Evolutionary conservation across 306 rosid species (phyloP).

Genomic region (Lathyrus aphaca): DNA sequence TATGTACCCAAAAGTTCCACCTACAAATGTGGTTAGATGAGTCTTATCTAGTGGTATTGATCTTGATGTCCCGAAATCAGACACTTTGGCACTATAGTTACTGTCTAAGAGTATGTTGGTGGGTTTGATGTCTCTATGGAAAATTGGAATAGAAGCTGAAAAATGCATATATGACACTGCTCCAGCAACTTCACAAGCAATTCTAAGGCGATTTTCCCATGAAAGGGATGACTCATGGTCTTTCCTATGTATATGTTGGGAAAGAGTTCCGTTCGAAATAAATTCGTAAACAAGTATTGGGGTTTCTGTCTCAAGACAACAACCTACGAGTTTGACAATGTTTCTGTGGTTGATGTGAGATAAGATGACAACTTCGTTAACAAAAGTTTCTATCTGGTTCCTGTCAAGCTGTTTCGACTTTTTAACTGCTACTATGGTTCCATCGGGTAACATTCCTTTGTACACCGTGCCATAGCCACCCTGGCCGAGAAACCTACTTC

Average conservation of each 20-base stretch:
- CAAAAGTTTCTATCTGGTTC: conserved; percentile 46
- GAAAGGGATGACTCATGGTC: conserved; percentile 42
- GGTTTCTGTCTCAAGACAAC: conserved; percentile 60
- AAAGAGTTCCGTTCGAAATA: conserved; percentile 61
- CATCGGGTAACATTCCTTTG: conserved; percentile 52
- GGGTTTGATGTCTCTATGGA: conserved; percentile 68
- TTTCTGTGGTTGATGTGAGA: conserved; percentile 64
- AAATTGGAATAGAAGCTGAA: conserved; percentile 62
- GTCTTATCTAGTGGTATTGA: conserved; percentile 58
- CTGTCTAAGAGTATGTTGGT: conserved; percentile 60
- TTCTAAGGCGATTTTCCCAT: conserved; percentile 51
- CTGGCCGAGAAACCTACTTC: conserved; percentile 48
- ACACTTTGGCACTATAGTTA: conserved; percentile 45
- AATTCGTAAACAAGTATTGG: conserved; percentile 67
- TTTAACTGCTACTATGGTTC: conserved; percentile 51
- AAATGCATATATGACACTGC: conserved; percentile 71
- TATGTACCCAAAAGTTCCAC: conserved; percentile 70
- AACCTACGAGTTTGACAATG: conserved; percentile 58
- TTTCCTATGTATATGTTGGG: conserved; percentile 45
- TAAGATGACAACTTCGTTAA: conserved; percentile 55
- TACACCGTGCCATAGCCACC: conserved; percentile 50
- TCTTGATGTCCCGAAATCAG: conserved; percentile 67
- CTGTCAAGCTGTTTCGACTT: conserved; percentile 45
- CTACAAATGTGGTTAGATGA: conserved; percentile 60
- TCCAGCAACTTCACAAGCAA: conserved; percentile 69